Base-by-base conservation (phyloP, 116 monocot species). In the Cymodocea nodosa region DNA sequence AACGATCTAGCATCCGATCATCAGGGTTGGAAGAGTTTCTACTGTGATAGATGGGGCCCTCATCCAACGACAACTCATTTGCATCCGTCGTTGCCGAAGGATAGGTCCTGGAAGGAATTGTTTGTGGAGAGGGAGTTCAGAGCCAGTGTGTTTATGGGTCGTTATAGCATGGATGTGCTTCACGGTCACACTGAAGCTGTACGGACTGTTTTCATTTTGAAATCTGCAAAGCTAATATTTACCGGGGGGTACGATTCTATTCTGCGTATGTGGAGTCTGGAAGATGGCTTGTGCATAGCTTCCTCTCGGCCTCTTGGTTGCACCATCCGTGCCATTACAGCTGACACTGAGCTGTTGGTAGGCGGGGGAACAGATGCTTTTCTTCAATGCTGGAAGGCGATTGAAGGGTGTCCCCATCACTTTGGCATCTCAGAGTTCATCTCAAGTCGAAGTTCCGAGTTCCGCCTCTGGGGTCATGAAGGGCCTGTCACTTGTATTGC, bases 401-500 rank as follows among this genome's bases (percentile, higher is more conserved):
- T 78, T 57, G 76, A 87, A 70, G 95, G 87, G 20, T 66, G 85
- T 55, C 72, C 70, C 22, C 65, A 82, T 74, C 59, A 70, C 11
- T 90, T 90, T 73, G 79, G 85, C 61, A 76, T 85, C 2, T 54
- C 79, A 9, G 82, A 80, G 3, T 66, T 51, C 58, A 23, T 63
- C 55, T 22, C 35, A 15, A 77, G 71, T 54, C 63, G 62, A 9
- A 75, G 71, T 56, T 64, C 37, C 44, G 81, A 83, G 35, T 80
- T 90, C 50, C 83, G 90, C 8, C 80, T 90, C 2, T 80, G 95
- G 87, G 95, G 90, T 18, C 95, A 95, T 71, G 87, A 95, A 68
- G 95, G 95, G 14, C 95, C 95, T 13, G 74, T 95, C 13, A 90
- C 95, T 61, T 95, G 95, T 66, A 75, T 95, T 61, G 85, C 78